Evolutionary conservation across 805 yeast genomes (phyloP).

Genomic region (Grigorovia yakushimaensis): DNA sequence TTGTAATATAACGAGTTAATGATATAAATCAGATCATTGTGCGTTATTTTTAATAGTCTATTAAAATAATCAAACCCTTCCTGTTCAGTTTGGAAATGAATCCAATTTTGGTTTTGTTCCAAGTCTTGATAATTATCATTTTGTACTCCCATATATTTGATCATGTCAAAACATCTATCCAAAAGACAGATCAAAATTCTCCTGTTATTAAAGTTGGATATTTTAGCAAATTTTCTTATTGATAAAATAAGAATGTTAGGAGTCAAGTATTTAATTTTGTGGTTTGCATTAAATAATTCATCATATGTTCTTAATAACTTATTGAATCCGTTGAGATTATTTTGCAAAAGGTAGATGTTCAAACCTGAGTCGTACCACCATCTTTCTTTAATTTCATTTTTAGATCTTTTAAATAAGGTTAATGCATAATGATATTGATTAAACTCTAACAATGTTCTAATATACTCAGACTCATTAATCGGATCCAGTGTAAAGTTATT

Average conservation of each 20-base stretch:
- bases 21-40: constrained; percentile 19
- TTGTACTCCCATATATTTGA: constrained; percentile 17
- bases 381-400: constrained; percentile 32
- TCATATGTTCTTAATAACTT: constrained; percentile 23
- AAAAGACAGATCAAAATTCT: constrained; percentile 28
- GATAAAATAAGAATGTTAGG: constrained; percentile 31
- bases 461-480: constrained; percentile 41
- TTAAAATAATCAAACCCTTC: constrained; percentile 26
- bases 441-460: constrained; percentile 34
- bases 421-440: constrained; percentile 30
- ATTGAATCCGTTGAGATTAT: constrained; percentile 31
- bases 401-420: constrained; percentile 29
- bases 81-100: constrained; percentile 18
- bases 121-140: too few relatives aligned
- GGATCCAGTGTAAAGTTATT: constrained; percentile 40
- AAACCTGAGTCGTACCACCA: constrained; percentile 49
- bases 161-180: constrained; percentile 20
- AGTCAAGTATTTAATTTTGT: constrained; percentile 25
- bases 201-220: constrained; percentile 13
- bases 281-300: constrained; percentile 12
- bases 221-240: constrained; percentile 26
- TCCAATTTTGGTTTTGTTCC: neutral
- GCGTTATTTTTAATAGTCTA: constrained; percentile 19
- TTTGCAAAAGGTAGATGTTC: constrained; percentile 30
- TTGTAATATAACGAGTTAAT: constrained; percentile 18